Evolutionary conservation across 176 grass and related monocot species (phyloP).

Genomic region (Eragrostis nindensis): DNA sequence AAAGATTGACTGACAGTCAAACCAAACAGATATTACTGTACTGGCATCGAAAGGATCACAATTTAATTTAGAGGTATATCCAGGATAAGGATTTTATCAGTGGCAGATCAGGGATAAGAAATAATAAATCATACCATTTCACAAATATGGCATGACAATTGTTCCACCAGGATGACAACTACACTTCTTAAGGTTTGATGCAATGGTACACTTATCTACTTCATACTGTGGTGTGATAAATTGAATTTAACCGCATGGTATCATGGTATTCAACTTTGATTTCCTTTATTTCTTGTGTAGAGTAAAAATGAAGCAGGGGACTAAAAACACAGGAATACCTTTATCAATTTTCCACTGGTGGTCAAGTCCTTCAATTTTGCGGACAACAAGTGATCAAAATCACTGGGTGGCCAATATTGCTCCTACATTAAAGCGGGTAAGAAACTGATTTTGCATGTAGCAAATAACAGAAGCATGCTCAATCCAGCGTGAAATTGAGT

Average conservation of each 20-base stretch:
- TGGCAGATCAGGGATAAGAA: background rate
- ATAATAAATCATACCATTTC: constrained; percentile 1
- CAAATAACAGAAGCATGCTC: constrained; percentile 5
- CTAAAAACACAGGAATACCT: constrained; percentile 45
- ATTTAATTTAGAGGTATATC: background rate
- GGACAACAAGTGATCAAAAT: constrained; percentile 78
- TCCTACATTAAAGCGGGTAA: constrained; percentile 60
- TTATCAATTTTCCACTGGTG: constrained; percentile 76
- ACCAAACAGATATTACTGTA: background rate
- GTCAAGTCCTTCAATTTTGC: constrained; percentile 73
- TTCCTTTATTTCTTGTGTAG: background rate
- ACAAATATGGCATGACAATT: constrained; percentile 14
- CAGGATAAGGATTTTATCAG: background rate
- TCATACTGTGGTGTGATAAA: background rate
- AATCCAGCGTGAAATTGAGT: background rate
- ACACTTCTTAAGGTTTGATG: constrained; percentile 17
- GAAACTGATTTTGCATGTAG: constrained; percentile 15
- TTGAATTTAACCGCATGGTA: constrained; percentile 9
- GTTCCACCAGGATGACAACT: constrained; percentile 25
- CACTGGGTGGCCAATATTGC: constrained; percentile 78
- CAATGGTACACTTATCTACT: constrained; percentile 3
- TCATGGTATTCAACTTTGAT: constrained; percentile 12
- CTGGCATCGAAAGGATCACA: background rate
- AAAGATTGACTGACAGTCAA: constrained; percentile 5
- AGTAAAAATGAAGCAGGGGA: constrained; percentile 5